Evolutionary conservation across 2,329 filamentous ascomycete genomes (phyloP), one percentile per base, ranked within the genome.

Genomic region (Penicillium crustosum): DNA sequence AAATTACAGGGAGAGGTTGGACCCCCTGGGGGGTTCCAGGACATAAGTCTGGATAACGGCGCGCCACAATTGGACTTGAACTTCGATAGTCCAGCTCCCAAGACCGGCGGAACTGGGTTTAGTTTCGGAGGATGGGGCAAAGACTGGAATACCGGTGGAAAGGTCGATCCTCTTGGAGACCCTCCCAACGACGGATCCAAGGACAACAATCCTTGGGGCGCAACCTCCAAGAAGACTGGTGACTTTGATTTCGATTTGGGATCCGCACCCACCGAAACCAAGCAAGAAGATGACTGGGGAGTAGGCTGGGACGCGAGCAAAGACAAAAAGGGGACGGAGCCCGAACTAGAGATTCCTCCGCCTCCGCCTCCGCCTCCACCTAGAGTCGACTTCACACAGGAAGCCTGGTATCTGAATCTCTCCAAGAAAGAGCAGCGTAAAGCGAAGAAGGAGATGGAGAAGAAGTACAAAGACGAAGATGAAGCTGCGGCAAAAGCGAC

Each of bases 21-120:
- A 25, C 68, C 77, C 13, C 64, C 74, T 43, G 82, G 83, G 55
- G 75, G 81, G n/a, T 90, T 90, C 64, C 81, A 89, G 44, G 87
- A 90, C 29, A 85, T 91, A 63, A 89, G 85, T 66, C 73, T 91
- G 27, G 82, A 86, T 62, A 86, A 88, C 55, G 69, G 75, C 27
- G 79, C 77, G n/a, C 83, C 85, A 1, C 83, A 84, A 55, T 69
- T 86, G 6, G 83, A 86, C 60, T 68, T 86, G 15, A 82, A 78
- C 59, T 81, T 86, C 65, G 82, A 81, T 63, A 77, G 78, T 49
- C 70, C 77, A n/a, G 74, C 70, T 27, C 68, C 71, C 25, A 75
- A 75, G 35, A 68, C 70, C n/a, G 74, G 77, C 25, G 71, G 73
- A 4, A 71, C 66, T 47, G 73, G 68, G 15, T 72, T 70, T 66